These are phyloP conservation scores for Salvia splendens DNA, from an alignment of 257 asterid species.

Conservation along the genomic window DNA sequence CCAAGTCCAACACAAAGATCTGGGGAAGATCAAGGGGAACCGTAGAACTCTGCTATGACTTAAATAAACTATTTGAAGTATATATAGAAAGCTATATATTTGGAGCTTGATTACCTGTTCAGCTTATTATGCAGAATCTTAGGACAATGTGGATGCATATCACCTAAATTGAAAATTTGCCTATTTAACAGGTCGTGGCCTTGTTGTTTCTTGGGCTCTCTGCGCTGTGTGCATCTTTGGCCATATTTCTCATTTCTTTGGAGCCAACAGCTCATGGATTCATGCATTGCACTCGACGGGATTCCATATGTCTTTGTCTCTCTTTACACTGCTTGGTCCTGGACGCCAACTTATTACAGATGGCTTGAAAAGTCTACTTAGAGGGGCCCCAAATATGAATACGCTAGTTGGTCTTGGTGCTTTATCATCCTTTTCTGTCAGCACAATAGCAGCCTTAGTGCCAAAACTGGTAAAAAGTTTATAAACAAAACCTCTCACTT, in stretches of 20 bases:
- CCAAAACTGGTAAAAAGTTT: slow-evolving; percentile 87
- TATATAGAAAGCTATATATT: too few relatives aligned
- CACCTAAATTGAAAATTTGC: slow-evolving; percentile 29
- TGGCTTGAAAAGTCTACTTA: slow-evolving; percentile 83
- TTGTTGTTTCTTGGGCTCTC: slow-evolving; percentile 91
- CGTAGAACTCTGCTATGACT: not conserved
- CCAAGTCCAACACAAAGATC: not conserved
- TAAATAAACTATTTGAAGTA: too few relatives aligned
- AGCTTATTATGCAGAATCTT: slow-evolving; percentile 8
- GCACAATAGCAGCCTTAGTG: slow-evolving; percentile 83
- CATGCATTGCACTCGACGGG: slow-evolving; percentile 95
- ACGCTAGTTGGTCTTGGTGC: slow-evolving; percentile 99
- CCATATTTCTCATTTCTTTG: slow-evolving; percentile 87
- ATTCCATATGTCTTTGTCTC: slow-evolving; percentile 82
- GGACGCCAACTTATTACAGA: slow-evolving; percentile 88
- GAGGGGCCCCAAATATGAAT: slow-evolving; percentile 97
- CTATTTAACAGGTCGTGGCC: slow-evolving; percentile 85
- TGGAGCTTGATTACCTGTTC: slow-evolving; percentile 13
- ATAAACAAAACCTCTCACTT: slow-evolving; percentile 17
- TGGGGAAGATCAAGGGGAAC: not conserved
- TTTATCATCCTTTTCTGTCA: slow-evolving; percentile 93
- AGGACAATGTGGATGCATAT: slow-evolving; percentile 29
- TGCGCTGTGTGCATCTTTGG: slow-evolving; percentile 93
- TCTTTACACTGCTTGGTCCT: slow-evolving; percentile 88
- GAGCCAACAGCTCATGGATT: slow-evolving; percentile 91